Base-by-base conservation (phyloP, 2,329 filamentous ascomycete genomes). In the Ophiostoma ulmi region DNA sequence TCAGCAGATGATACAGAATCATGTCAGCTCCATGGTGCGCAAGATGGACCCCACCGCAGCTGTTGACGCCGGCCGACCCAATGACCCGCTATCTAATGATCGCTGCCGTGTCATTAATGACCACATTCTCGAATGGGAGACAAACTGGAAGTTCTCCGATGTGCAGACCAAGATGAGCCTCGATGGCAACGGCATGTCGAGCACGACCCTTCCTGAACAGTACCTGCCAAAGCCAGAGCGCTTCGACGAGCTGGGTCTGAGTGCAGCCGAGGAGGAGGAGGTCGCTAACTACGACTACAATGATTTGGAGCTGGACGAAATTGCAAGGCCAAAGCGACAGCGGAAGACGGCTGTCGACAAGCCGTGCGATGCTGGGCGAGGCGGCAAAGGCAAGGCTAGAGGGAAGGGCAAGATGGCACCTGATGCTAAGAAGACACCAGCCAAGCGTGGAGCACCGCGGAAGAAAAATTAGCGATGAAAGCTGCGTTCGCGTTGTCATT, bases 121-220 rank as follows among this genome's bases (percentile, higher is more conserved):
- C n/a, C 5, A 7, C 6, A 67, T 72, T 4, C 3, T 61, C 20
- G 1, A n/a, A 1, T 72, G 71, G 69, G 68, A 72, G 13, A 58
- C 58, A 4, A 66, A 70, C 58, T 70, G 71, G 71, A 66, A 52
- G 26, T 36, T 64, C 1, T 69, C 71, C 7, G 58, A 68, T 3
- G 66, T 17, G 5, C 39, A 36, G 35, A 35, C 64, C 4, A 36
- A 58, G n/a, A 48, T 72, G 35, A 41, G 31, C 17, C 35, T 13
- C 35, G 41, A 58, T 10, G 41, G 31, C n/a, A 20, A 13, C 31
- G 55, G 20, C 13, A 26, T n/a, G 11, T n/a, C 13, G 58, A 36
- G 10, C 20, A 17, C 48, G 2, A 3, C 26, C 8, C 17, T 71
- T n/a, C 70, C 70, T 14, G 41, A 48, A 1, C 67, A 69, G 22